Percentiles rank a stretch among this genome's conserved stretches.
Conservation (phyloP, 306 rosid species). For the Quercus parvula region DNA sequence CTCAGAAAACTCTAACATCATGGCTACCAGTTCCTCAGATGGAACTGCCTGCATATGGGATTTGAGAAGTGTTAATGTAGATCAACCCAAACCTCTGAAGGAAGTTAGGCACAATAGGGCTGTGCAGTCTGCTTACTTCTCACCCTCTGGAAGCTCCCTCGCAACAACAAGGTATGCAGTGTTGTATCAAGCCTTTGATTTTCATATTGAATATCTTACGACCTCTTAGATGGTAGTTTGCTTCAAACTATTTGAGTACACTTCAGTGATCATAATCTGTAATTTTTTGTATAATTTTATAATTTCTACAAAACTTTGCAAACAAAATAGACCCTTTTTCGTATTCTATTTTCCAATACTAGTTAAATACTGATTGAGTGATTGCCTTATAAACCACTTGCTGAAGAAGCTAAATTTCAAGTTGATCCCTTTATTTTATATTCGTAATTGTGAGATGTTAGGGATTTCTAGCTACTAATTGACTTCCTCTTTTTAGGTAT, state of each 20-base stretch:
- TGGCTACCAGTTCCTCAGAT: conserved; percentile 82
- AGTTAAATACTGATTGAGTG: neutral
- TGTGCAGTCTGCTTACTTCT: conserved; percentile 83
- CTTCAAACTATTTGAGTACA: neutral
- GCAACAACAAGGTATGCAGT: conserved; percentile 75
- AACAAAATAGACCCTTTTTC: neutral
- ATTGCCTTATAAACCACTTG: neutral
- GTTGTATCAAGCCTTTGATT: neutral
- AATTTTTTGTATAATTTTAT: neutral
- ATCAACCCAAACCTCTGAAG: conserved; percentile 44
- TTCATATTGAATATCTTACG: neutral
- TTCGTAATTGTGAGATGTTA: neutral
- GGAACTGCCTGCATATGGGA: conserved; percentile 93
- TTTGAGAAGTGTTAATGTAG: conserved; percentile 46
- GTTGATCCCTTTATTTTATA: neutral
- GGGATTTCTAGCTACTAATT: neutral
- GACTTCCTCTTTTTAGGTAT: neutral
- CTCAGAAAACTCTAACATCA: conserved; percentile 43
- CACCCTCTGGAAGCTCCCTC: conserved; percentile 76
- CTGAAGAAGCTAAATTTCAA: neutral
- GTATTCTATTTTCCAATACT: neutral
- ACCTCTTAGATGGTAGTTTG: neutral
- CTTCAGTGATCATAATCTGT: neutral
- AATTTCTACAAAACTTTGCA: neutral
- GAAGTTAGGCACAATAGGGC: conserved; percentile 55